phyloP scores from a whole-genome alignment of 164 flowering plant species.

The Macadamia integrifolia region DNA sequence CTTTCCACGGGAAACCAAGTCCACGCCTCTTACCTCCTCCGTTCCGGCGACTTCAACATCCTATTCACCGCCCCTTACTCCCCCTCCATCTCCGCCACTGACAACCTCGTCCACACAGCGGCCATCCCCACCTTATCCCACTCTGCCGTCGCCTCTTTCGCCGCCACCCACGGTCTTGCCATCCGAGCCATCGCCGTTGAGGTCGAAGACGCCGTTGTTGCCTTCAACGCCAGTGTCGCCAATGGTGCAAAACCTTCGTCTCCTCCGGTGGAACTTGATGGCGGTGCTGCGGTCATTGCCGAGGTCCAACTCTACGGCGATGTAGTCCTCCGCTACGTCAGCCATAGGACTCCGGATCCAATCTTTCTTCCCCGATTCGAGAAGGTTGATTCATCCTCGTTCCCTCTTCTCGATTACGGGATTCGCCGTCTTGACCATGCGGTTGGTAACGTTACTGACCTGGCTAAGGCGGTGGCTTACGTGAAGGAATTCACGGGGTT shows the following conservation, averaged over 20 bases:
- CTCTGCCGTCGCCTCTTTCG: constrained; percentile 34
- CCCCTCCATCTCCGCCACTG: constrained; percentile 34
- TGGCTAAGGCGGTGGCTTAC: constrained; percentile 53
- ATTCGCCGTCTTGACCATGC: constrained; percentile 75
- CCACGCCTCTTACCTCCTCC: constrained; percentile 74
- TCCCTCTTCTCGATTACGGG: constrained; percentile 47
- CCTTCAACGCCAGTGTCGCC: constrained; percentile 39
- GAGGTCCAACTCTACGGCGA: constrained; percentile 71
- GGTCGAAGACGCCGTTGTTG: constrained; percentile 52
- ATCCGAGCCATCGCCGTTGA: constrained; percentile 64
- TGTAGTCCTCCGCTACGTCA: constrained; percentile 55
- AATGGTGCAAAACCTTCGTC: constrained; percentile 48
- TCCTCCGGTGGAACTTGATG: constrained; percentile 27
- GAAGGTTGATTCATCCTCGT: constrained; percentile 21
- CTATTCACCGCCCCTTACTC: constrained; percentile 89
- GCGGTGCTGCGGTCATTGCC: constrained; percentile 19
- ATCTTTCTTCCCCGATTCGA: constrained; percentile 66
- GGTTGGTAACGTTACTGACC: constrained; percentile 70
- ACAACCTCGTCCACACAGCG: constrained; percentile 25
- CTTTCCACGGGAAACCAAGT: constrained; percentile 70
- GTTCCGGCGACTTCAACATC: constrained; percentile 54
- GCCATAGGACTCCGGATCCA: constrained; percentile 21
- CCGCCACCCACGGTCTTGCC: constrained; percentile 64
- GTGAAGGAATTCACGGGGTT: constrained; percentile 68
- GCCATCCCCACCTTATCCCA: constrained; percentile 56